Base-by-base conservation (phyloP, 768 basidiomycete genomes). In the Hygrocybe punicea region DNA sequence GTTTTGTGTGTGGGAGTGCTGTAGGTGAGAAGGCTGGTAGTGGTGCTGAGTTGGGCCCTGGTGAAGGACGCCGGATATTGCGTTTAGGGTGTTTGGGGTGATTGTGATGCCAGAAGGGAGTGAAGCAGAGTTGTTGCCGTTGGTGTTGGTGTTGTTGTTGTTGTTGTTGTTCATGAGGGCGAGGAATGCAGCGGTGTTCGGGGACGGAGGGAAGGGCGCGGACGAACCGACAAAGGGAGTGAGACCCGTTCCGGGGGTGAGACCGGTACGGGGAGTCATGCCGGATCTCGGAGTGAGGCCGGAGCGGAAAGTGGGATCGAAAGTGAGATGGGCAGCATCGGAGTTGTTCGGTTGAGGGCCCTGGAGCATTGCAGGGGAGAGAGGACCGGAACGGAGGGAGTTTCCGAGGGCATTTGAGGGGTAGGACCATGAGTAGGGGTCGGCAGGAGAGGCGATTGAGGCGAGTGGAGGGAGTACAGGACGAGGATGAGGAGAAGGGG, bases 301-400 rank as follows among this genome's bases (percentile, higher is more conserved):
- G 0, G 93, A 93, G 45, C 92, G 84, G 75, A 92, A 85, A 42
- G 79, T 74, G 62, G 87, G 84, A 66, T 93, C 91, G 69, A 92
- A 95, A 50, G 78, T 65, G 42, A 78, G 62, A 55, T 77, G 77
- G 6, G 67, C 45, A 19, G 56, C 48, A 36, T 52, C 46, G 44
- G 56, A n/a, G 66, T 64, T 68, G 65, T 79, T 73, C 47, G 78
- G 78, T 69, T 84, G 86, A 3, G 93, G 95, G 8, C 90, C 96
- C 24, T 91, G 85, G 58, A 97, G 86, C 92, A 98, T 96, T 54
- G 96, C 94, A 29, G 96, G 96, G 5, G 91, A 93, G 54, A 98
- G 86, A 1, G 96, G 96, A 4, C 95, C 96, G 0, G 94, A 83
- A 46, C 96, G 86, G 34, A 98, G 84, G 2, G 92, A 94, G 71